A percentile compares a stretch with the other conserved stretches of the same genome.
These are phyloP conservation scores for Ophiostoma tasmaniense DNA, from an alignment of 2,329 filamentous ascomycete species.

Conservation along the genomic window DNA sequence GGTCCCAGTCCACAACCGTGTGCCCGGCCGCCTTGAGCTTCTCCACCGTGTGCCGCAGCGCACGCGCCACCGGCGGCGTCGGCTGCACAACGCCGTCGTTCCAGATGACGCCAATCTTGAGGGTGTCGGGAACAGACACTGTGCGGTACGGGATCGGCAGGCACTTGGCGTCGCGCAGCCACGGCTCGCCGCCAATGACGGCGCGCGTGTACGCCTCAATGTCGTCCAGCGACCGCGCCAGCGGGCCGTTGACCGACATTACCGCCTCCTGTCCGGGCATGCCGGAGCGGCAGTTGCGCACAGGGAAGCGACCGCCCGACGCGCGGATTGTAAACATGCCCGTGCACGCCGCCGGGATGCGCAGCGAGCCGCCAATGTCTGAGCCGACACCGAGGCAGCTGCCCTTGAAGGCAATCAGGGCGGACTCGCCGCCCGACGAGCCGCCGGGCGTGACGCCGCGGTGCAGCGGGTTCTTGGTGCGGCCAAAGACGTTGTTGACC, in stretches of 20 bases:
- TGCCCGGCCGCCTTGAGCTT: constrained; percentile 39
- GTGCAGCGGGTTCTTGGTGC: constrained; percentile 54
- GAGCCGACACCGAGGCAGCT: constrained; percentile 54
- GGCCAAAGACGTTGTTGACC: constrained; percentile 57
- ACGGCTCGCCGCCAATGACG: constrained; percentile 45
- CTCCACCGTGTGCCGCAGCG: constrained; percentile 38
- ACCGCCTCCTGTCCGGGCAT: constrained; percentile 59
- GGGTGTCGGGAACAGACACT: constrained; percentile 13
- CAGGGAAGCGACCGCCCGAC: constrained; percentile 52
- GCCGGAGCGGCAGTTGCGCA: constrained; percentile 43
- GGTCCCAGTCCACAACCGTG: constrained; percentile 44
- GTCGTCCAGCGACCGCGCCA: constrained; percentile 48
- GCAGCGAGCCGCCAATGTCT: constrained; percentile 52
- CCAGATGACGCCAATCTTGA: constrained; percentile 55
- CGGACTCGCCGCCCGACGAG: constrained; percentile 58
- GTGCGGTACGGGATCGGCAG: constrained; percentile 49
- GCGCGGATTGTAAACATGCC: constrained; percentile 50
- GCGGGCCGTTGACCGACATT: constrained; percentile 54
- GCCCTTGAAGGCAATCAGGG: constrained; percentile 51
- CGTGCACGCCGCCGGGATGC: constrained; percentile 46
- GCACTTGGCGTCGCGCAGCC: constrained; percentile 49
- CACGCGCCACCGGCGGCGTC: constrained; percentile 55
- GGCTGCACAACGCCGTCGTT: constrained; percentile 57
- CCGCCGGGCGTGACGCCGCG: constrained; percentile 53
- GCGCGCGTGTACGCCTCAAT: constrained; percentile 46